Conservation (phyloP, 2,329 filamentous ascomycete genomes). For the Colletotrichum tofieldiae region DNA sequence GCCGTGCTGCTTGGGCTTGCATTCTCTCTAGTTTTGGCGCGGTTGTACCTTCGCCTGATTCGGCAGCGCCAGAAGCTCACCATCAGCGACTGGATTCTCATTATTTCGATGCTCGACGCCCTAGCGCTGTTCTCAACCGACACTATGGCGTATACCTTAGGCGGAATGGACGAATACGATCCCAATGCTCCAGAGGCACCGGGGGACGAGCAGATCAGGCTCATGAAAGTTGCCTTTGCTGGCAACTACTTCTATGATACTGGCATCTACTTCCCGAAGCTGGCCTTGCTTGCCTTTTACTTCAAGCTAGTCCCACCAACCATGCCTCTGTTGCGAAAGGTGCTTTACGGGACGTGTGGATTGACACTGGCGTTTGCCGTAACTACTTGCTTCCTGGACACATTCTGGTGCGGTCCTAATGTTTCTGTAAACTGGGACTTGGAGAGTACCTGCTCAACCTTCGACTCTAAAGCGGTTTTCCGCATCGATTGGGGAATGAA, state of each 20-base stretch:
- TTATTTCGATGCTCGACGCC: constrained; percentile 48
- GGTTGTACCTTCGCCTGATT: constrained; percentile 47
- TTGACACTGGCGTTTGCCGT: constrained; percentile 47
- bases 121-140: constrained; percentile 49
- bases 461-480: constrained; percentile 48
- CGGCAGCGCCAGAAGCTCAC: constrained; percentile 48
- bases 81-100: constrained; percentile 50
- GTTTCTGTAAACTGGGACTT: constrained; percentile 49
- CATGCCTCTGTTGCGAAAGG: constrained; percentile 46
- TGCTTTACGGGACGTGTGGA: constrained; percentile 44
- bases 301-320: constrained; percentile 49
- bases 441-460: constrained; percentile 46
- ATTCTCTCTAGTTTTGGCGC: constrained; percentile 45
- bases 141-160: constrained; percentile 47
- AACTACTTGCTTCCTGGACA: constrained; percentile 49
- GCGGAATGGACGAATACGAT: constrained; percentile 48
- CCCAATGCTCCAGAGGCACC: constrained; percentile 37
- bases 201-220: constrained; percentile 41
- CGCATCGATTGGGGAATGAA: constrained; percentile 52
- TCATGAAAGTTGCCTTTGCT: constrained; percentile 50
- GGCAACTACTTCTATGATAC: constrained; percentile 53
- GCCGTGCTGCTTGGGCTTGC: constrained; percentile 47
- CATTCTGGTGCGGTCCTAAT: constrained; percentile 51
- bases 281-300: constrained; percentile 50
- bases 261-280: constrained; percentile 50